Conservation (phyloP, 768 basidiomycete genomes). For the Sistotremastrum niveocremeum region DNA sequence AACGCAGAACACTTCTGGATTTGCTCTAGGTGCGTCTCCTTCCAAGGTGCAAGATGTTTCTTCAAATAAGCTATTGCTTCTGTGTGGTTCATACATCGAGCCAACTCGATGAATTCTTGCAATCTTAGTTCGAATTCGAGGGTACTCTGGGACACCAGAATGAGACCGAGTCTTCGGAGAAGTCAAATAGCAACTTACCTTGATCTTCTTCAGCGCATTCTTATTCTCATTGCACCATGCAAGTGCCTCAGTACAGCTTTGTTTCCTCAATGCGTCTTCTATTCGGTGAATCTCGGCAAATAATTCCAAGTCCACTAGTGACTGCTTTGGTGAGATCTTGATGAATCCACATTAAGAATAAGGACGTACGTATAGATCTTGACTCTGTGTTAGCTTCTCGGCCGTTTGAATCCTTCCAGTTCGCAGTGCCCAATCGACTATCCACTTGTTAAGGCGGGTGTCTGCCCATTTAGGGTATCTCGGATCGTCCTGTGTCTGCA, state of each 20-base stretch:
- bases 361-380: conserved; percentile 59
- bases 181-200: conserved; percentile 30
- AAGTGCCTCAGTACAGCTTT: conserved; percentile 81
- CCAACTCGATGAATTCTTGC: conserved; percentile 93
- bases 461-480: conserved; percentile 70
- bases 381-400: conserved; percentile 56
- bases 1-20: conserved; percentile 66
- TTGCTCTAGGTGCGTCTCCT: conserved; percentile 64
- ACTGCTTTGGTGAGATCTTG: conserved; percentile 27
- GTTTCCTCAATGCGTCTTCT: conserved; percentile 58
- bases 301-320: conserved; percentile 80
- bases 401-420: conserved; percentile 71
- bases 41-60: conserved; percentile 74
- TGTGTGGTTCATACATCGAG: conserved; percentile 43
- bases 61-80: conserved; percentile 78
- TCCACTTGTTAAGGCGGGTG: conserved; percentile 71
- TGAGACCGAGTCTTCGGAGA: background rate
- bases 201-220: conserved; percentile 79
- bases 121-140: conserved; percentile 93
- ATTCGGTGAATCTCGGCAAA: conserved; percentile 84
- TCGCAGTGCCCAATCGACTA: conserved; percentile 86
- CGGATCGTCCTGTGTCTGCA: conserved; percentile 35
- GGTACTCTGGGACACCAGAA: conserved; percentile 47
- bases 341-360: background rate
- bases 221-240: conserved; percentile 97